phyloP scores from a whole-genome alignment of 1,284 basidiomycete genomes.

The Naganishia sp. region DNA sequence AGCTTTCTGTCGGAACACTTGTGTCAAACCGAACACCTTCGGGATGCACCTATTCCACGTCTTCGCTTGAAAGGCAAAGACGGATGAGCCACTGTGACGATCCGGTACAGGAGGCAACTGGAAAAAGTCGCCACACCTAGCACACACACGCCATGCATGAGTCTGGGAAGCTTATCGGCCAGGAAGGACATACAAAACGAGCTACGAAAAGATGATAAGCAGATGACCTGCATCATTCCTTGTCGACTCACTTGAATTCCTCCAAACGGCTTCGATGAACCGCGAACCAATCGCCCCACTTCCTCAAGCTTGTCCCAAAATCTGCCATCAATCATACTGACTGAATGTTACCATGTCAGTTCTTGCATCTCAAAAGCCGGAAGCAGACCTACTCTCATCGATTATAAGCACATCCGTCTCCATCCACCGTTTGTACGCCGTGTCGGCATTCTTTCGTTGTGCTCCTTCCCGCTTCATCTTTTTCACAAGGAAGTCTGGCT shows the following conservation, averaged over 20 bases:
- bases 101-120: slow-evolving; percentile 81
- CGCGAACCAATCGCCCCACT: slow-evolving; percentile 57
- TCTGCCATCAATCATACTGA: slow-evolving; percentile 94
- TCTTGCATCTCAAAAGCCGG: too few relatives aligned
- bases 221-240: slow-evolving; percentile 57
- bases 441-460: slow-evolving; percentile 52
- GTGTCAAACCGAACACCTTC: slow-evolving; percentile 73
- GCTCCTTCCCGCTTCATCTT: slow-evolving; percentile 18
- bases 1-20: slow-evolving; percentile 71
- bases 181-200: slow-evolving; percentile 1
- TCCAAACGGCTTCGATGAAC: slow-evolving; percentile 71
- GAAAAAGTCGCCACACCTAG: slow-evolving; percentile 79
- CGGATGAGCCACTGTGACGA: slow-evolving; percentile 42
- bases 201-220: slow-evolving; percentile 1
- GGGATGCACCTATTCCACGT: slow-evolving; percentile 70
- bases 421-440: slow-evolving; percentile 68
- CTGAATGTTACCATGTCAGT: slow-evolving; percentile 54
- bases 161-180: too few relatives aligned
- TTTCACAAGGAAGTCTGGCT: slow-evolving; percentile 60
- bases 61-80: slow-evolving; percentile 80
- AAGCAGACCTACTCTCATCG: slow-evolving; percentile 72
- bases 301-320: slow-evolving; percentile 59
- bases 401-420: slow-evolving; percentile 80
- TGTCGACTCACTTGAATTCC: slow-evolving; percentile 62
- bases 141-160: slow-evolving; percentile 43